Percentiles rank a stretch among this genome's conserved stretches.
Evolutionary conservation across 2,329 filamentous ascomycete genomes (phyloP).

Genomic region (Mycocentrospora acerina): DNA sequence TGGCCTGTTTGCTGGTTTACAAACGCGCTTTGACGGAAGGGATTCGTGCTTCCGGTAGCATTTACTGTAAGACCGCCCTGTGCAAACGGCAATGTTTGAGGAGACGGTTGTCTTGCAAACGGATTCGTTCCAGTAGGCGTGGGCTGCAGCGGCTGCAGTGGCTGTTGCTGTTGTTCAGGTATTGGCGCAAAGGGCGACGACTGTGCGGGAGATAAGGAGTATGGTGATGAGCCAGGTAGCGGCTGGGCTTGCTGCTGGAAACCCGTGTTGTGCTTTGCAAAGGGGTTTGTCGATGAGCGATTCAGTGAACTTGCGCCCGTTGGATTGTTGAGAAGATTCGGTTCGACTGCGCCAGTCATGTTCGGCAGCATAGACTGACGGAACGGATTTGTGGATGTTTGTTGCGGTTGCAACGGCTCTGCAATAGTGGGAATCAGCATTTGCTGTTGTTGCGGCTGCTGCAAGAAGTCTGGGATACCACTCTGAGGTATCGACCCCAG

Average conservation of each 20-base stretch:
- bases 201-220: conserved; percentile 30
- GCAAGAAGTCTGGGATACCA: conserved; percentile 48
- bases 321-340: conserved; percentile 35
- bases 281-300: conserved; percentile 81
- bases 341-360: conserved; percentile 22
- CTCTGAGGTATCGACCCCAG: conserved; percentile 55
- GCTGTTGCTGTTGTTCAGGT: conserved; percentile 40
- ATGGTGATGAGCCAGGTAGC: conserved; percentile 28
- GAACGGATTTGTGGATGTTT: conserved; percentile 85
- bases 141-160: conserved; percentile 51
- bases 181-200: conserved; percentile 37
- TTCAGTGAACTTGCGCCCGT: conserved; percentile 43
- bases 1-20: conserved; percentile 85
- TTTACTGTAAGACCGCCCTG: conserved; percentile 60
- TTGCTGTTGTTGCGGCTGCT: conserved; percentile 34
- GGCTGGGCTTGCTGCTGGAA: conserved; percentile 30
- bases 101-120: conserved; percentile 60
- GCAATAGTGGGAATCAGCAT: conserved; percentile 35
- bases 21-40: conserved; percentile 88
- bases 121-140: conserved; percentile 72
- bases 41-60: conserved; percentile 87
- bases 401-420: conserved; percentile 49
- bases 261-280: conserved; percentile 64
- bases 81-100: conserved; percentile 35
- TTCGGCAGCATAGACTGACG: conserved; percentile 76